Evolutionary conservation across 257 asterid genomes (phyloP).

Genomic region (Solanum sitiens): DNA sequence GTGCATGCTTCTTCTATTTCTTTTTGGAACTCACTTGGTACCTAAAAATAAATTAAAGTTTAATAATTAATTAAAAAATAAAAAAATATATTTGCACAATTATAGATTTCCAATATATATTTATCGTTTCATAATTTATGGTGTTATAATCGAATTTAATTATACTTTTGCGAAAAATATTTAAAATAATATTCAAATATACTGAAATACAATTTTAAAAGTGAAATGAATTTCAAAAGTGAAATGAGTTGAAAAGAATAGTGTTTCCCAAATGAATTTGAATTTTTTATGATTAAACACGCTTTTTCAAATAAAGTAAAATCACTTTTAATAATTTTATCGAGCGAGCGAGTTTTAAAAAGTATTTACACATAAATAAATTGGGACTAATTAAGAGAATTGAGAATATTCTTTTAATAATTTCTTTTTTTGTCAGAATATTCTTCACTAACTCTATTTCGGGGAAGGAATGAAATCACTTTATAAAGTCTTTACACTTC

Average conservation of each 20-base stretch:
- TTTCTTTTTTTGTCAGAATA: neutral
- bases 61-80: neutral
- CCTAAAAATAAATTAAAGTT: slow-evolving; percentile 12
- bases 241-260: neutral
- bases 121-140: too few species aligned
- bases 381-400: accelerated
- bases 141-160: neutral
- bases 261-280: neutral
- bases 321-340: neutral
- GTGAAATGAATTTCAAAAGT: neutral
- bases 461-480: neutral
- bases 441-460: neutral
- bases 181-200: too few species aligned
- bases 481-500: neutral
- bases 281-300: neutral
- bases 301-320: neutral
- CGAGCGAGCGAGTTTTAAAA: neutral
- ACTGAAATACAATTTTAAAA: neutral
- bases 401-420: neutral
- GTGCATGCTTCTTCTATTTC: slow-evolving; percentile 27
- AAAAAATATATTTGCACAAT: neutral
- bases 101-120: too few species aligned
- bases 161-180: neutral
- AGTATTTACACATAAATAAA: neutral
- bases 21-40: slow-evolving; percentile 16